These are phyloP conservation scores for Coniochaeta sp. DNA, from an alignment of 2,329 filamentous ascomycete genomes.

Conservation along the genomic window DNA sequence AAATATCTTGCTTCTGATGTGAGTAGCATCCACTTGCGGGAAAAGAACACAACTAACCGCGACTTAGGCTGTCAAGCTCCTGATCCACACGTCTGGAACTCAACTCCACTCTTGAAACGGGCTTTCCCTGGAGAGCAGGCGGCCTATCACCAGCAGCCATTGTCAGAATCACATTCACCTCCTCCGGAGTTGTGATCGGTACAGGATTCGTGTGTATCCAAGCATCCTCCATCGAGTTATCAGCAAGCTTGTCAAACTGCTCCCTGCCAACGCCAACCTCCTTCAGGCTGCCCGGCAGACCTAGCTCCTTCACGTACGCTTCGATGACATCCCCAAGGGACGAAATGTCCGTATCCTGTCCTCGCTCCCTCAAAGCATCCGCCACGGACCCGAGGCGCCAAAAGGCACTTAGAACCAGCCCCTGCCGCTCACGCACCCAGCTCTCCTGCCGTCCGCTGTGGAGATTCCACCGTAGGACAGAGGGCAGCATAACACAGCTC, in stretches of 20 bases:
- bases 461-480: slow-evolving; percentile 48
- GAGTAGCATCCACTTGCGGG: no score
- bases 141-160: slow-evolving; percentile 13
- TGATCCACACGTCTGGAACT: not conserved
- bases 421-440: slow-evolving; percentile 26
- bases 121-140: not conserved
- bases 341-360: slow-evolving; percentile 15
- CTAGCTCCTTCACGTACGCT: slow-evolving; percentile 40
- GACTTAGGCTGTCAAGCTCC: not conserved
- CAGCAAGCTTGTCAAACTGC: slow-evolving; percentile 36
- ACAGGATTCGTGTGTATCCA: slow-evolving; percentile 44
- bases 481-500: slow-evolving; percentile 45
- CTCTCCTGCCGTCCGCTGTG: slow-evolving; percentile 21
- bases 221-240: slow-evolving; percentile 39
- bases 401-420: slow-evolving; percentile 28
- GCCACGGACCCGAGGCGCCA: slow-evolving; percentile 26
- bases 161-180: slow-evolving; percentile 44
- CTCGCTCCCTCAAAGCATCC: slow-evolving; percentile 10
- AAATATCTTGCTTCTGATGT: no score
- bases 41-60: not conserved
- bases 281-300: slow-evolving; percentile 43
- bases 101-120: not conserved
- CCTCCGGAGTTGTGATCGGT: slow-evolving; percentile 33
- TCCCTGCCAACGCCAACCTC: slow-evolving; percentile 42
- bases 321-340: slow-evolving; percentile 46